Conservation (phyloP, 2,329 filamentous ascomycete species). For the Teratosphaeria pseudoeucalypti region DNA sequence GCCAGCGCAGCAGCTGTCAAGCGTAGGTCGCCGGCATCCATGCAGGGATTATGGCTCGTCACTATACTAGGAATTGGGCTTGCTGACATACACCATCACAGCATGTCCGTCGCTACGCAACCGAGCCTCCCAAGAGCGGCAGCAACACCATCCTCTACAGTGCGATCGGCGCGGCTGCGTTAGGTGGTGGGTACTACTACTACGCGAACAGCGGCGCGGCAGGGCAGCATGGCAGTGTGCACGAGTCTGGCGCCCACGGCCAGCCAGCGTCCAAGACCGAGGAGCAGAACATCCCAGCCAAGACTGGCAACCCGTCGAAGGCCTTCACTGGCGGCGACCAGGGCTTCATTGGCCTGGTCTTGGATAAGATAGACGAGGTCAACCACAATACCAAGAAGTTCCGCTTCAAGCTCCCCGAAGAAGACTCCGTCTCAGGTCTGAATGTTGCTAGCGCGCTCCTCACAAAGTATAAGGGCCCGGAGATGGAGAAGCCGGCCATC, state of each 20-base stretch:
- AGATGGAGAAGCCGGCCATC: constrained; percentile 74
- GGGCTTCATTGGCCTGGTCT: constrained; percentile 72
- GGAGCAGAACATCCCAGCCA: constrained; percentile 14
- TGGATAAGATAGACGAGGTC: constrained; percentile 66
- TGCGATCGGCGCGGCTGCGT: constrained; percentile 48
- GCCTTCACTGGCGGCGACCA: constrained; percentile 77
- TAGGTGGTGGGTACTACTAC: constrained; percentile 48
- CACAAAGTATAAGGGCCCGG: constrained; percentile 81
- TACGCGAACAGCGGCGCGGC: not conserved
- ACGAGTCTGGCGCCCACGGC: not conserved
- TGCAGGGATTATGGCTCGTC: not conserved
- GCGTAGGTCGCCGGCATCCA: constrained; percentile 6
- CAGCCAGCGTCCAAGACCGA: constrained; percentile 11
- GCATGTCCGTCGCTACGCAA: constrained; percentile 65
- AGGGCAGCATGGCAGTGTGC: constrained; percentile 6
- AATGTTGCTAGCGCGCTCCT: constrained; percentile 73
- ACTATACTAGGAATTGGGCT: not conserved
- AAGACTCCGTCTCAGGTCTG: constrained; percentile 75
- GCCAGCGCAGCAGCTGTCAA: constrained; percentile 30
- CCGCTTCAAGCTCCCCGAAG: constrained; percentile 76
- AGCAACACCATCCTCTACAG: constrained; percentile 53
- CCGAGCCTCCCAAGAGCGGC: constrained; percentile 42
- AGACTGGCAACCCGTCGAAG: constrained; percentile 29
- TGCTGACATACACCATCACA: constrained; percentile 22
- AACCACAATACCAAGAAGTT: constrained; percentile 95